Base-by-base conservation (phyloP, 2,329 filamentous ascomycete genomes). In the Trichophyton benhamiae region DNA sequence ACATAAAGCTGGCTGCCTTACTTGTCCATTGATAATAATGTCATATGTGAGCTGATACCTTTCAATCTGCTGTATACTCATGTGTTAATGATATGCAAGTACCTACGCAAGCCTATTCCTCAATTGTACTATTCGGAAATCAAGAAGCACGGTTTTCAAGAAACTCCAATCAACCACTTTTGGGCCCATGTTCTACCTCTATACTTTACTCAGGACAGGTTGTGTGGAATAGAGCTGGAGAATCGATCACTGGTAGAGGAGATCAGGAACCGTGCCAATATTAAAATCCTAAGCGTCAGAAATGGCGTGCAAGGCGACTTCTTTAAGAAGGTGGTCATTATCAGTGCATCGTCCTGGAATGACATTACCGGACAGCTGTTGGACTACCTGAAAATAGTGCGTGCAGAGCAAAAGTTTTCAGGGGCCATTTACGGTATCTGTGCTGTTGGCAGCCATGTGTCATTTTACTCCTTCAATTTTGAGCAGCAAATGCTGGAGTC, bases 191-290 rank as follows among this genome's bases (percentile, higher is more conserved):
- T 49, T 36, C 42, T 61, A 42, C 27, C 48, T 13, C 48, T 57
- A n/a, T 61, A 61, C 22, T 61, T 61, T 33, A 61, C 49, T 25
- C 48, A 61, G 59, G 48, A 61, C 22, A 61, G 57, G 44, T n/a
- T 42, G 27, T 61, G 38, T 49, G 48, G 59, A 5, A 57, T 61
- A 13, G 59, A 57, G 17, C 48, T 36, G 41, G 59, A 61, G 42
- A 49, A 61, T 22, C 59, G 59, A n/a, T 27, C 59, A 15, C 59
- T 61, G 27, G 15, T 27, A 27, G 59, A 17, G 41, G 27, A 11
- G 48, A 46, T n/a, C 2, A 57, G 41, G 22, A 15, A 33, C 3
- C 59, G 49, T 15, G 27, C 25, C 5, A 48, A 57, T 46, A 38
- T 57, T 9, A 46, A 30, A 1, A 57, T 61, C 13, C 48, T 48